phyloP scores from a whole-genome alignment of 2,329 filamentous ascomycete genomes.

The Calonectria crousiana region DNA sequence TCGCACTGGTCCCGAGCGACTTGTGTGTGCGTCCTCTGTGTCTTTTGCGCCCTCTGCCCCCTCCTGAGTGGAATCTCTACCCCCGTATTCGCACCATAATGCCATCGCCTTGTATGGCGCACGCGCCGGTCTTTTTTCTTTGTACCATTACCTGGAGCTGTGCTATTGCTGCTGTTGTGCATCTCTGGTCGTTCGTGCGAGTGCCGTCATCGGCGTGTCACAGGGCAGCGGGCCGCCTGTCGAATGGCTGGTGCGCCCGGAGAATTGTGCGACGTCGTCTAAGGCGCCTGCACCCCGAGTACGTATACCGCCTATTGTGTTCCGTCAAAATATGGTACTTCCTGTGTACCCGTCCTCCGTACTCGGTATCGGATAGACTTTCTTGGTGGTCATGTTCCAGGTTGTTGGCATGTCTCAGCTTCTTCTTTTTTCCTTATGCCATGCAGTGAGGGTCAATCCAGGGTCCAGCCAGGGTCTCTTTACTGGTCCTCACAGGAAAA shows the following conservation, averaged over 20 bases:
- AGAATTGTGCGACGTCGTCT: background rate
- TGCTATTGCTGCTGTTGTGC: slow-evolving; percentile 8
- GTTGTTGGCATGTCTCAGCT: background rate
- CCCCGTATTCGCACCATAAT: slow-evolving; percentile 31
- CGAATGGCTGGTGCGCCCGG: background rate
- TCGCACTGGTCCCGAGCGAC: background rate
- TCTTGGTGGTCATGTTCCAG: background rate
- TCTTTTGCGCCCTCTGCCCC: slow-evolving; percentile 3
- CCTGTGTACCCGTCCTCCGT: background rate
- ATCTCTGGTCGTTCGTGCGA: slow-evolving; percentile 24
- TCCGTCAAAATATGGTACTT: background rate
- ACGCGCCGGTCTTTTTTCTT: slow-evolving; percentile 23
- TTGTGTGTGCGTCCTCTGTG: slow-evolving; percentile 6
- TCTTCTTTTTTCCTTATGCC: background rate
- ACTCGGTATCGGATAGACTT: slow-evolving; percentile 6
- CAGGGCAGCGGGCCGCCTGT: background rate
- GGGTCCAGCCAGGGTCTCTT: background rate
- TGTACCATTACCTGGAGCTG: background rate
- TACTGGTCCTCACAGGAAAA: background rate
- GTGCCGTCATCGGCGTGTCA: slow-evolving; percentile 38
- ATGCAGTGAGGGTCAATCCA: background rate
- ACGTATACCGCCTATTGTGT: background rate
- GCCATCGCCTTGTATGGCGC: slow-evolving; percentile 35
- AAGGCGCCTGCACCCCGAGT: background rate
- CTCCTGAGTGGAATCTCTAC: slow-evolving; percentile 25